A percentile compares a stretch with the other conserved stretches of the same genome.
Conservation (phyloP, 2,329 filamentous ascomycete genomes). For the Aaosphaeria pasadenensis region DNA sequence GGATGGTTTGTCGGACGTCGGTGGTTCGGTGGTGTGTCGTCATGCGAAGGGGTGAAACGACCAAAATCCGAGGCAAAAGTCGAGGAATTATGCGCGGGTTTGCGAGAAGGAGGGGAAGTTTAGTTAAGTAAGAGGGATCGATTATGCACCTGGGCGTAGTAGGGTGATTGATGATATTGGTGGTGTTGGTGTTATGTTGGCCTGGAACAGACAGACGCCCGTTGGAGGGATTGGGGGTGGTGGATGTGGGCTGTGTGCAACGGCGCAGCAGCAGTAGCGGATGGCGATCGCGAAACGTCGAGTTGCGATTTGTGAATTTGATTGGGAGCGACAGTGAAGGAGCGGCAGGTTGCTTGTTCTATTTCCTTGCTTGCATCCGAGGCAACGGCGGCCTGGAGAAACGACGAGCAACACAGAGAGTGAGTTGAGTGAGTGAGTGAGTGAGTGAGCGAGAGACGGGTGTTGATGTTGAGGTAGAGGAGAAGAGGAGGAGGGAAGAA, state of each 20-base stretch:
- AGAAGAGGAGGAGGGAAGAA: neutral
- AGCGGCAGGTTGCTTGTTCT: constrained; percentile 18
- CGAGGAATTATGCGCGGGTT: constrained; percentile 13
- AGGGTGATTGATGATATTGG: neutral
- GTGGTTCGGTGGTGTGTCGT: constrained; percentile 14
- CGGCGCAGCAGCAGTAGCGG: neutral
- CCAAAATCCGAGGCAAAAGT: constrained; percentile 22
- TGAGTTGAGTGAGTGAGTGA: neutral
- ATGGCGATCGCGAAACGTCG: neutral
- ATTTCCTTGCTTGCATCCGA: constrained; percentile 6
- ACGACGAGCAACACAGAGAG: neutral
- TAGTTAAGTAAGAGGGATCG: neutral
- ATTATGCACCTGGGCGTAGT: neutral
- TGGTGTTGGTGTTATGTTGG: constrained; percentile 3
- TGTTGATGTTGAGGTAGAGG: neutral
- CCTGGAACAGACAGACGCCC: constrained; percentile 1
- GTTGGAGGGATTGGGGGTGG: constrained; percentile 4
- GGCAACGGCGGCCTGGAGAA: constrained; percentile 1
- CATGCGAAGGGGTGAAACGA: constrained; percentile 28
- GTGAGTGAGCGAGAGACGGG: neutral
- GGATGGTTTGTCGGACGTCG: neutral
- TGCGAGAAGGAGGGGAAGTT: neutral
- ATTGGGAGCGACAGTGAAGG: constrained; percentile 23
- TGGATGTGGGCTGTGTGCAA: neutral
- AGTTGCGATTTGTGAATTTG: too few species aligned